phyloP scores from a whole-genome alignment of 1,284 basidiomycete genomes.

The Agaricales sp. region DNA sequence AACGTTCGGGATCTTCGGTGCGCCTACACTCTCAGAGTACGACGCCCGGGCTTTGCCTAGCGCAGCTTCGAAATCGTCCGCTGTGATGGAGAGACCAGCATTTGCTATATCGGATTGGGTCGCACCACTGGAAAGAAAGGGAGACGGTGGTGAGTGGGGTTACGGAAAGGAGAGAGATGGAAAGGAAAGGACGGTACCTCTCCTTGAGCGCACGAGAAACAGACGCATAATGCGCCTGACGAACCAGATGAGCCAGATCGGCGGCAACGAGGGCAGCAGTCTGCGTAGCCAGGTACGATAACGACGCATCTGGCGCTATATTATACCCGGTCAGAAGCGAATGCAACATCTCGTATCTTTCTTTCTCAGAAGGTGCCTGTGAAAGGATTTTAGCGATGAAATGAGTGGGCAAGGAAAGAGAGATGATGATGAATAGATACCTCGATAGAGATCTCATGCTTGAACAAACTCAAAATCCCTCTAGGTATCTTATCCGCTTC shows the following conservation, averaged over 20 bases:
- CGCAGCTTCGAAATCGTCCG: slow-evolving; percentile 66
- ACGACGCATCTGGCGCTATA: slow-evolving; percentile 73
- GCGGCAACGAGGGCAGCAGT: slow-evolving; percentile 87
- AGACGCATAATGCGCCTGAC: slow-evolving; percentile 51
- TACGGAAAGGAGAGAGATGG: too few species aligned
- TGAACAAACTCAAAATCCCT: slow-evolving; percentile 70
- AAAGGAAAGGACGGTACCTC: slow-evolving; percentile 16
- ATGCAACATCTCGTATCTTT: slow-evolving; percentile 57
- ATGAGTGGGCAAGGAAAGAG: slow-evolving; percentile 5
- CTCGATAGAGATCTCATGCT: slow-evolving; percentile 76
- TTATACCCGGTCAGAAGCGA: slow-evolving; percentile 33
- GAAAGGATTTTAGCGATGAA: too few species aligned
- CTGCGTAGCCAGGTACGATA: slow-evolving; percentile 69
- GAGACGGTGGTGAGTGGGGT: too few species aligned
- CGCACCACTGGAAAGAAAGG: slow-evolving; percentile 10
- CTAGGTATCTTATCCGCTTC: slow-evolving; percentile 62
- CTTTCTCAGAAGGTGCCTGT: slow-evolving; percentile 74
- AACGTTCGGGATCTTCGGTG: slow-evolving; percentile 93
- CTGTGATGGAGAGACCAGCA: slow-evolving; percentile 51
- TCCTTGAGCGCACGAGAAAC: slow-evolving; percentile 39
- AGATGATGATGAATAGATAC: slow-evolving; percentile 25
- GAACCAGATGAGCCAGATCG: slow-evolving; percentile 71
- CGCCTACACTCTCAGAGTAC: slow-evolving; percentile 91
- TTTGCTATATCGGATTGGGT: slow-evolving; percentile 21
- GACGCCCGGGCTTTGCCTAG: slow-evolving; percentile 68